Conservation (phyloP, 1,284 basidiomycete species). For the Melanopsichium pennsylvanicum region DNA sequence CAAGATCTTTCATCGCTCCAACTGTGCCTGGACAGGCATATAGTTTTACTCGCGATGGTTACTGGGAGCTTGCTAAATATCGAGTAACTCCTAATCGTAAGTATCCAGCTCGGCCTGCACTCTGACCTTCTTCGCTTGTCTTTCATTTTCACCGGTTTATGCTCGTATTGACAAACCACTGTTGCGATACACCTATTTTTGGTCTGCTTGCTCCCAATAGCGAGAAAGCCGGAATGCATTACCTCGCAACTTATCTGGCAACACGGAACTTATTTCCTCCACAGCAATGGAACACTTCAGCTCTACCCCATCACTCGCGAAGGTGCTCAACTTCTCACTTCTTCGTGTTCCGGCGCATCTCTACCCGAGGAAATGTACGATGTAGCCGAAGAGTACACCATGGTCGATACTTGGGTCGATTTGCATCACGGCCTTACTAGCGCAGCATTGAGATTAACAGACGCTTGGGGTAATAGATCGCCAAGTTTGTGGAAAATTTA, state of each 20-base stretch:
- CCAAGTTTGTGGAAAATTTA: conserved; percentile 50
- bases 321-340: conserved; percentile 41
- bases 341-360: conserved; percentile 11
- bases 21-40: conserved; percentile 57
- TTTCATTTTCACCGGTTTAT: not conserved
- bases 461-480: conserved; percentile 37
- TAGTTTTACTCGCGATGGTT: conserved; percentile 63
- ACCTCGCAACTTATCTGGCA: conserved; percentile 62
- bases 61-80: conserved; percentile 63
- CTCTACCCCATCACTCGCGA: conserved; percentile 37
- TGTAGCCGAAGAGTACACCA: conserved; percentile 28
- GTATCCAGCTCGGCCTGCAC: conserved; percentile 1
- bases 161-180: too few relatives aligned
- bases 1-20: conserved; percentile 59
- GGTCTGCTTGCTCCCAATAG: not conserved
- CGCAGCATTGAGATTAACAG: conserved; percentile 26
- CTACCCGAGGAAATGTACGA: conserved; percentile 45
- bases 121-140: not conserved
- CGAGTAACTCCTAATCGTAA: conserved; percentile 55
- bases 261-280: conserved; percentile 60
- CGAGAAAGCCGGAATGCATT: conserved; percentile 56
- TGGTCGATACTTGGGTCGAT: conserved; percentile 43
- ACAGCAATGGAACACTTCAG: conserved; percentile 45
- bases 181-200: not conserved
- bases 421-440: conserved; percentile 19